Base-by-base conservation (phyloP, 2,329 filamentous ascomycete genomes). In the Arthrobotrys megalospora region DNA sequence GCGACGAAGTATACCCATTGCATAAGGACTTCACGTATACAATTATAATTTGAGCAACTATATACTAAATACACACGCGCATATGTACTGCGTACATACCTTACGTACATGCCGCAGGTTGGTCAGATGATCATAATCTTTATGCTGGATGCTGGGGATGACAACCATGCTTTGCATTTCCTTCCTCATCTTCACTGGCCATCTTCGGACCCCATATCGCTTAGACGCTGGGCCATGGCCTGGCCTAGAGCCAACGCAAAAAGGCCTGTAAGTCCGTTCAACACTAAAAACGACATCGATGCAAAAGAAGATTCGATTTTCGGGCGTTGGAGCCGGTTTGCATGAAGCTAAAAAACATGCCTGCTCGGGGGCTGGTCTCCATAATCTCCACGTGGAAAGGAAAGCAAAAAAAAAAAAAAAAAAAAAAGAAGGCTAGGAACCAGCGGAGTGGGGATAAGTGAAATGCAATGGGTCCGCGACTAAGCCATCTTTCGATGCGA, bases 321-420 rank as follows among this genome's bases (percentile, higher is more conserved):
- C 62, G 60, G 60, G 69, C 69, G 60, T 65, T 58, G 69, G 58
- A 47, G 48, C 69, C 66, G 34, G 66, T 63, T 63, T 53, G 53
- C 58, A 70, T 45, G 50, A 58, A 62, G 52, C 65, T 71, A 65
- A 71, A 77, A 63, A 60, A 68, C 28, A 58, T 66, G 60, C 73
- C 65, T 70, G 65, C 48, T 77, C 58, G 36, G 47, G 48, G 60
- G 24, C n/a, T 58, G 72, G 53, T 70, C 65, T 65, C 60, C 73
- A 66, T 77, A 70, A 70, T 71, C 60, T 66, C 73, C 73, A 77
- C 73, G 73, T 77, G 73, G 73, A 45, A 68, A 32, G 41, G 36
- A 67, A 28, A 62, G 52, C 48, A 71, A 71, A 53, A 52, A 58
- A 58, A 55, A 58, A 66, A 69, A 48, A 77, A 71, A 71, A 53